These are phyloP conservation scores for Adansonia digitata DNA, from an alignment of 345 rosid genomes.

Conservation along the genomic window DNA sequence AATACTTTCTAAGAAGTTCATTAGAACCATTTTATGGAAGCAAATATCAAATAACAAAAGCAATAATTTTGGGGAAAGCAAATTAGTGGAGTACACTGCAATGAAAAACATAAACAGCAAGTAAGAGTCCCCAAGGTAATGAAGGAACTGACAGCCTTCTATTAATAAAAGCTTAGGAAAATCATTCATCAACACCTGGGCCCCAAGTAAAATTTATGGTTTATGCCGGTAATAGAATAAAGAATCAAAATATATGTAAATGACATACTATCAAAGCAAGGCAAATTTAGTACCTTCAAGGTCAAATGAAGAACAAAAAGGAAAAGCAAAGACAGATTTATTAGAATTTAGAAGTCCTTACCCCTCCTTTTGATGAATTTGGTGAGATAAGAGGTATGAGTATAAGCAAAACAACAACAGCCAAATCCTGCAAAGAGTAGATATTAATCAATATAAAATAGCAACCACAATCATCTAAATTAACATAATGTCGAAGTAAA, in stretches of 20 bases:
- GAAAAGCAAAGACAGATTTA: slow-evolving; percentile 8
- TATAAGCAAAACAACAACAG: slow-evolving; percentile 93
- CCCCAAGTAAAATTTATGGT: background rate
- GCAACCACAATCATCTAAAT: slow-evolving; percentile 9
- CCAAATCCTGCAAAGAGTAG: slow-evolving; percentile 74
- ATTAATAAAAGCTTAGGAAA: slow-evolving; percentile 1
- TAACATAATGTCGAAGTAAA: background rate
- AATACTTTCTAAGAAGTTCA: background rate
- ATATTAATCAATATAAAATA: background rate
- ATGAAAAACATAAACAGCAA: background rate
- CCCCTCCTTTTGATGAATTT: slow-evolving; percentile 99
- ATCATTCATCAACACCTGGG: background rate
- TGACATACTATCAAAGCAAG: slow-evolving; percentile 1
- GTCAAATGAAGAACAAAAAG: slow-evolving; percentile 7
- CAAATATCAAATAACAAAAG: slow-evolving; percentile 6
- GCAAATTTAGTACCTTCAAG: slow-evolving; percentile 4
- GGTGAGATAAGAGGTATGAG: slow-evolving; percentile 98
- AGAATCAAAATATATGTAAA: slow-evolving; percentile 2
- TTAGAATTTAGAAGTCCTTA: slow-evolving; percentile 31
- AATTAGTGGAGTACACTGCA: slow-evolving; percentile 1
- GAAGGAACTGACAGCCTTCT: background rate
- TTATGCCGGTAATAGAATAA: background rate
- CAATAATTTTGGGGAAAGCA: background rate
- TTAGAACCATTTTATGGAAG: background rate
- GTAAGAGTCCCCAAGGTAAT: slow-evolving; percentile 4